Evolutionary conservation across 371 early-diverging fungal species (phyloP), one percentile per base, ranked within the genome.

Genomic region (Apophysomyces ossiformis): DNA sequence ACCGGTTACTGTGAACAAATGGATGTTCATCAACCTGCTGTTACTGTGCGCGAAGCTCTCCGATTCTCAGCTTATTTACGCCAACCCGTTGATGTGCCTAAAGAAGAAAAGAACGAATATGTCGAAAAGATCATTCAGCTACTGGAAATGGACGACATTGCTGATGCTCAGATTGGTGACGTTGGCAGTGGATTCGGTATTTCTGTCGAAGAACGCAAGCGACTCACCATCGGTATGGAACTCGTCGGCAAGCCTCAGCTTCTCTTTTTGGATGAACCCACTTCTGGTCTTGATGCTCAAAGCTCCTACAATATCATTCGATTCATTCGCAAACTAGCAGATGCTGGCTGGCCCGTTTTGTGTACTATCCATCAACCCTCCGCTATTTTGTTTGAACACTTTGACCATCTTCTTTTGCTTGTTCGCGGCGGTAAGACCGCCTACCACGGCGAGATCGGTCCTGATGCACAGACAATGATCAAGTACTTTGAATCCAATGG

Each of bases 1-100:
- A 91, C 91, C 12, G 92, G 92, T 21, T 94, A 92, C 69, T 88
- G 88, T 66, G 93, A 94, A 69, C 95, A 94, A 73, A 86, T 90
- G 81, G 93, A 93, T 71, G 85, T 92, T 12, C 93, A 90, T 69
- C 85, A 88, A 57, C 88, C 89, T 13, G 74, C 79, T 77, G 74
- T 73, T 6, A 79, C 81, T 18, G 77, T 90, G 7, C 87, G 88
- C 63, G 92, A 92, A 70, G 81, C 88, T 0, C 79, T 92, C 37
- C 84, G 75, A 37, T 91, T 88, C 71, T 88, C 90, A 13, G 90
- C 91, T 0, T 65, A 81, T 37, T 71, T 92, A 7, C 87, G 90
- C 32, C 89, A 87, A 66, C 84, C 84, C 0, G 79, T 76, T 2
- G 58, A 76, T 18, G 83, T 85, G 6, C 67, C 86, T 32, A 74